Percentiles rank a stretch among this genome's conserved stretches.
Conservation (phyloP, 805 yeast genomes). For the Hagleromyces aurorensis region DNA sequence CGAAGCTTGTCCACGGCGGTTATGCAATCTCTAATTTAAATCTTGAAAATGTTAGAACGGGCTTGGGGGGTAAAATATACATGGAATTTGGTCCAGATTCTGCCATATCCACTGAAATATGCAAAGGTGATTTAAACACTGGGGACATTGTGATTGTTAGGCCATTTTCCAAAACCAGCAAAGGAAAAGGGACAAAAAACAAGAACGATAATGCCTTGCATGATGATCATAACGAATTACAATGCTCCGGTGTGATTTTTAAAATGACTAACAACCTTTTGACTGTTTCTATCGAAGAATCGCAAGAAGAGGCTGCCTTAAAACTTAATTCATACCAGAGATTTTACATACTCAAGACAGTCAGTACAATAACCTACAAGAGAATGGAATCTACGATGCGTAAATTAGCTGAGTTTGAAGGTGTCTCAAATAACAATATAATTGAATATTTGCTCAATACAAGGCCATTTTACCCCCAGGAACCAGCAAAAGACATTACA, state of each 20-base stretch:
- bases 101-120: constrained; percentile 29
- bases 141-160: constrained; percentile 73
- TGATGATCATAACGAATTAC: constrained; percentile 18
- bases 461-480: constrained; percentile 11
- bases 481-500: constrained; percentile 5
- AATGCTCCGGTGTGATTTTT: constrained; percentile 59
- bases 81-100: constrained; percentile 57
- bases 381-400: constrained; percentile 74
- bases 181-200: constrained; percentile 13
- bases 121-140: constrained; percentile 48
- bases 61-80: constrained; percentile 56
- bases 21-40: constrained; percentile 64
- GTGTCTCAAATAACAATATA: constrained; percentile 31
- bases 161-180: constrained; percentile 20
- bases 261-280: constrained; percentile 42
- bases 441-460: constrained; percentile 42
- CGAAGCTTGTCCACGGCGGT: constrained; percentile 61
- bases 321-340: constrained; percentile 29
- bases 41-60: constrained; percentile 57
- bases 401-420: constrained; percentile 45
- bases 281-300: constrained; percentile 54
- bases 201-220: constrained; percentile 14
- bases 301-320: constrained; percentile 43
- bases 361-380: constrained; percentile 65
- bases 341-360: constrained; percentile 35